These are phyloP conservation scores for Cyclotella distinguenda DNA, from an alignment of 108 stramenopile species.

Conservation along the genomic window DNA sequence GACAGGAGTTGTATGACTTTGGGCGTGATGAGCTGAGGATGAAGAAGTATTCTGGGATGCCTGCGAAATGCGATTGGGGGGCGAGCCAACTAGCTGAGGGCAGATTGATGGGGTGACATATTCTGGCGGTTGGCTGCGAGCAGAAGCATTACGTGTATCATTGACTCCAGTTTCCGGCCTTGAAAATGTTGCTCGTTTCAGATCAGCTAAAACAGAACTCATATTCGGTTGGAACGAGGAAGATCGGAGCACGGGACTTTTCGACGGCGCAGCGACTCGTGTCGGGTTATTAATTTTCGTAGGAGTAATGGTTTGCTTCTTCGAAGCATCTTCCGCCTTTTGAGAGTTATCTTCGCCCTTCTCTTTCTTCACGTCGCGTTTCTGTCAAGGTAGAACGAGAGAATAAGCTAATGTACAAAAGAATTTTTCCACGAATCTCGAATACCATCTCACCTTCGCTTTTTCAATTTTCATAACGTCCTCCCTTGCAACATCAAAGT, in stretches of 20 bases:
- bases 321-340: conserved; percentile 15
- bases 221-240: conserved; percentile 33
- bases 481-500: conserved; percentile 77
- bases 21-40: too few relatives aligned
- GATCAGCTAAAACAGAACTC: conserved; percentile 30
- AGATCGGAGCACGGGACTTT: conserved; percentile 16
- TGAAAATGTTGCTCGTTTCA: conserved; percentile 20
- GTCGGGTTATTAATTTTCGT: background rate
- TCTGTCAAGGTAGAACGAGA: conserved; percentile 8
- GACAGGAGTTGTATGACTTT: too few relatives aligned
- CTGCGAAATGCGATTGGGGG: too few relatives aligned
- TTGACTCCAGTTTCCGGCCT: background rate
- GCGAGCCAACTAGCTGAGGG: too few relatives aligned
- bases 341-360: conserved; percentile 4
- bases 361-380: conserved; percentile 40
- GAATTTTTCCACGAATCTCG: background rate
- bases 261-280: background rate
- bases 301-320: conserved; percentile 13
- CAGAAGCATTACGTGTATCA: background rate
- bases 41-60: too few relatives aligned
- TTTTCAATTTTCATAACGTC: conserved; percentile 68
- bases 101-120: background rate
- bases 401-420: conserved; percentile 1
- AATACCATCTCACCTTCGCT: conserved; percentile 51
- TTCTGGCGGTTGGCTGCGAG: background rate